A percentile compares a stretch with the other conserved stretches of the same genome.
Evolutionary conservation across 495 filamentous ascomycete species (phyloP).

Genomic region (Venustampulla echinocandica): DNA sequence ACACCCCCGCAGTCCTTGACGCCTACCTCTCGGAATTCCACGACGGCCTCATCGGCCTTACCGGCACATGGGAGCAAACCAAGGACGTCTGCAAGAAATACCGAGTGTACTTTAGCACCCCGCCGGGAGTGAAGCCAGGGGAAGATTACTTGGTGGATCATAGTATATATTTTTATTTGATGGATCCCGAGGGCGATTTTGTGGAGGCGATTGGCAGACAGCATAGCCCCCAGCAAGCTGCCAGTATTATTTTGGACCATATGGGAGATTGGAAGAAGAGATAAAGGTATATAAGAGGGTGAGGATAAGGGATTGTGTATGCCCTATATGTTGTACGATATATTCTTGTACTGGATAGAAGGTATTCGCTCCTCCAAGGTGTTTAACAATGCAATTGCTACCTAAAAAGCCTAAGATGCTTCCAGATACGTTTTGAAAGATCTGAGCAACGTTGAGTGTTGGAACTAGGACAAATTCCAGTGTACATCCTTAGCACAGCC

Average conservation of each 20-base stretch:
- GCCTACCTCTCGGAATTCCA: conserved; percentile 89
- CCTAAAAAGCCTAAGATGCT: too few species aligned
- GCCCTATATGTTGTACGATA: too few species aligned
- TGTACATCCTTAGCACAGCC: too few species aligned
- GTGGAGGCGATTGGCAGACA: conserved; percentile 94
- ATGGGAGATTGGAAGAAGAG: conserved; percentile 60
- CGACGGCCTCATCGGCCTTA: conserved; percentile 76
- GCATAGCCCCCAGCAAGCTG: conserved; percentile 79
- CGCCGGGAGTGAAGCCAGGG: conserved; percentile 73
- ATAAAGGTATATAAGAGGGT: background rate
- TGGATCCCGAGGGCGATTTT: conserved; percentile 98
- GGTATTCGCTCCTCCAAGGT: too few species aligned
- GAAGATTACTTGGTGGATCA: conserved; percentile 98
- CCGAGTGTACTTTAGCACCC: conserved; percentile 94
- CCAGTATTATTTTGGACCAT: conserved; percentile 76
- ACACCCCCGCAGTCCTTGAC: conserved; percentile 76
- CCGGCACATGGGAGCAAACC: conserved; percentile 85
- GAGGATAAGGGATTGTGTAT: too few species aligned
- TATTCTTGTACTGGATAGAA: too few species aligned
- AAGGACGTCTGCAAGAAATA: conserved; percentile 90
- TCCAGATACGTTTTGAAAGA: too few species aligned
- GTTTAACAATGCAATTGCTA: too few species aligned
- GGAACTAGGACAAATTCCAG: too few species aligned
- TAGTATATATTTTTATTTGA: conserved; percentile 98
- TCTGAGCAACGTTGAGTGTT: too few species aligned